These are phyloP conservation scores for Trichoderma harzianum DNA, from an alignment of 2,329 filamentous ascomycete genomes.

Conservation along the genomic window DNA sequence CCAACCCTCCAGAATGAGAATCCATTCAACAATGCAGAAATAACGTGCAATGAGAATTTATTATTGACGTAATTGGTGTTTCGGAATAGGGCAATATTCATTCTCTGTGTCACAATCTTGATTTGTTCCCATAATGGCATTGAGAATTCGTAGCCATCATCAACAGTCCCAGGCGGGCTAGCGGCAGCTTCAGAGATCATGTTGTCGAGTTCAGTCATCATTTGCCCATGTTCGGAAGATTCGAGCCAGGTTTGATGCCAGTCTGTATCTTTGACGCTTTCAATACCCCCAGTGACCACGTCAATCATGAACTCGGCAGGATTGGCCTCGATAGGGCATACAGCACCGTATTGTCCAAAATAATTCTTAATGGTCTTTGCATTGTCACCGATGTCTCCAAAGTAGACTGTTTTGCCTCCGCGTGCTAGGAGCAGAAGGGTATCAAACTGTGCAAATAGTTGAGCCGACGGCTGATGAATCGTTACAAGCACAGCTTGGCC, in stretches of 20 bases:
- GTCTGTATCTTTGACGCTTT: conserved; percentile 45
- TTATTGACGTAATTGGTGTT: conserved; percentile 65
- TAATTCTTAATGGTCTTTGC: conserved; percentile 56
- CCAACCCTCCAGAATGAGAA: conserved; percentile 61
- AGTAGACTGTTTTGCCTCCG: conserved; percentile 64
- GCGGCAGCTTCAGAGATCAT: conserved; percentile 55
- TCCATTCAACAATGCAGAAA: conserved; percentile 55
- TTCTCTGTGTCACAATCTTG: conserved; percentile 60
- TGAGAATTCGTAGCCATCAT: conserved; percentile 67
- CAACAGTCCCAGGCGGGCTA: conserved; percentile 36
- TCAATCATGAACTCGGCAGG: conserved; percentile 75
- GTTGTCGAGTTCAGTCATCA: conserved; percentile 60
- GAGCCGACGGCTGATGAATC: conserved; percentile 67
- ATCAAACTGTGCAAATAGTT: conserved; percentile 65
- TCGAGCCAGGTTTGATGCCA: conserved; percentile 69
- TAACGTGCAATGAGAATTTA: conserved; percentile 58
- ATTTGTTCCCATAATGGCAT: conserved; percentile 62
- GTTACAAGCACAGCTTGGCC: conserved; percentile 68
- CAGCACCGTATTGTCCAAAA: conserved; percentile 64
- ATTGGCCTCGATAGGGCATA: conserved; percentile 62
- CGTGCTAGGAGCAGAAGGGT: conserved; percentile 59
- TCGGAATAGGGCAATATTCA: conserved; percentile 59
- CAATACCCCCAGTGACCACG: conserved; percentile 44
- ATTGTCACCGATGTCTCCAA: conserved; percentile 60
- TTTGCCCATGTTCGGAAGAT: conserved; percentile 54